Evolutionary conservation across 2,329 filamentous ascomycete species (phyloP), one percentile per base, ranked within the genome.

Genomic region (Geosmithia putterillii): DNA sequence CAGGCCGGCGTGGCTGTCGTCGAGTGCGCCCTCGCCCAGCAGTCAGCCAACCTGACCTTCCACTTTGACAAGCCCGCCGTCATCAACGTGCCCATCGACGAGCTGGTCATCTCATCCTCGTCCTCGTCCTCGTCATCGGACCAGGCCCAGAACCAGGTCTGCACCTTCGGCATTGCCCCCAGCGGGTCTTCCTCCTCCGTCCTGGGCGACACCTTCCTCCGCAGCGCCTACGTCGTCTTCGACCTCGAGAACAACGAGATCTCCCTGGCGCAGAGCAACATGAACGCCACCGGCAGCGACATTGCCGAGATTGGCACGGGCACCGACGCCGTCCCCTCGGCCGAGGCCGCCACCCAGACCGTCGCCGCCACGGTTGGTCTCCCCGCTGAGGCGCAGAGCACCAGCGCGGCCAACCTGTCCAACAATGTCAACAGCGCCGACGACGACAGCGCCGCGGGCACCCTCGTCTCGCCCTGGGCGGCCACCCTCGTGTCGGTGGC

Each of bases 161-260:
- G 83, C 50, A 65, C 81, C 32, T 84, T 86, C 52, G 83, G 81
- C 44, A 73, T 87, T 48, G 68, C 74, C 3, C 76, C 79, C 1
- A n/a, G 22, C 2, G 70, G 69, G 2, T 50, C 58, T 1, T 66
- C 70, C 23, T 71, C 72, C n/a, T 70, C 72, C 38, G 74, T 86
- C 2, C 64, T 88, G 22, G 83, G 83, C 15, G 83, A 87, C 55
- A 84, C 83, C 0, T 88, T 88, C 57, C 65, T 88, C 44, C 70
- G 83, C 40, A 82, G 79, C 32, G 83, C 83, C 0, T 88, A 88
- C 51, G 73, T 86, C 14, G 83, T 88, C 10, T 87, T 84, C 56
- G 82, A 87, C 56, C 66, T 86, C 19, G 74, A 69, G 22, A 85
- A 83, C 57, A 79, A 86, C 56, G 69, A 83, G 60, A 79, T 87